Percentiles rank a stretch among this genome's conserved stretches.
These are phyloP conservation scores for Fagopyrum tataricum DNA, from an alignment of 148 eudicot genomes.

Conservation along the genomic window DNA sequence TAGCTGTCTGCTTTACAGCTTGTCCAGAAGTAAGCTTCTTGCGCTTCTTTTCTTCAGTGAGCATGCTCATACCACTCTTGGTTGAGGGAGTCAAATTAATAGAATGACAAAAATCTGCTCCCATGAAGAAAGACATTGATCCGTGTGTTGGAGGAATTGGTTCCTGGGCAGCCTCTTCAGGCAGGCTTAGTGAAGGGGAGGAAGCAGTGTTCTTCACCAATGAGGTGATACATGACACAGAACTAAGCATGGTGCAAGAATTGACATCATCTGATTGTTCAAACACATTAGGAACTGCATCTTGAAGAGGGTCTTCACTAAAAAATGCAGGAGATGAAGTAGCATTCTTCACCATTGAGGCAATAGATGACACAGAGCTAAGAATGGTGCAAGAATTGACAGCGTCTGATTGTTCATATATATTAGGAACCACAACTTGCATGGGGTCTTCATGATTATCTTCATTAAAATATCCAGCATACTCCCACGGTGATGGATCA, in stretches of 20 bases:
- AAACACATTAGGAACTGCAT: slow-evolving; percentile 26
- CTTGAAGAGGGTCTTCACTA: slow-evolving; percentile 31
- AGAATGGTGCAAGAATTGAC: slow-evolving; percentile 14
- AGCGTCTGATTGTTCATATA: slow-evolving; percentile 25
- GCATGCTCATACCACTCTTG: slow-evolving; percentile 34
- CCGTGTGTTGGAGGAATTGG: slow-evolving; percentile 13
- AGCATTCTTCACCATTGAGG: slow-evolving; percentile 23
- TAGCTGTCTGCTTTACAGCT: slow-evolving; percentile 22
- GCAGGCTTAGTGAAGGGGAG: slow-evolving; percentile 19
- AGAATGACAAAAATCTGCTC: slow-evolving; percentile 13
- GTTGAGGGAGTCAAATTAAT: slow-evolving; percentile 29
- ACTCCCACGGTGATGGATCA: slow-evolving; percentile 17
- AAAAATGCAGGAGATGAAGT: slow-evolving; percentile 18
- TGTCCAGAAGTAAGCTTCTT: slow-evolving; percentile 20
- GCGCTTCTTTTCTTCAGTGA: slow-evolving; percentile 25
- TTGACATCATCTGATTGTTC: slow-evolving; percentile 24
- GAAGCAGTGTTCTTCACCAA: slow-evolving; percentile 25
- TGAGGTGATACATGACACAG: slow-evolving; percentile 25
- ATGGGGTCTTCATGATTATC: slow-evolving; percentile 22
- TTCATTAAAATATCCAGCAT: slow-evolving; percentile 24
- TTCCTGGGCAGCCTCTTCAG: slow-evolving; percentile 21
- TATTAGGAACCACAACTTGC: slow-evolving; percentile 30
- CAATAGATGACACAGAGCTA: slow-evolving; percentile 18
- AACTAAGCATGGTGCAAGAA: slow-evolving; percentile 14
- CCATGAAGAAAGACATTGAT: slow-evolving; percentile 13